Base-by-base conservation (phyloP, 73 alveolate genomes). In the Symbiodinium pilosum region DNA sequence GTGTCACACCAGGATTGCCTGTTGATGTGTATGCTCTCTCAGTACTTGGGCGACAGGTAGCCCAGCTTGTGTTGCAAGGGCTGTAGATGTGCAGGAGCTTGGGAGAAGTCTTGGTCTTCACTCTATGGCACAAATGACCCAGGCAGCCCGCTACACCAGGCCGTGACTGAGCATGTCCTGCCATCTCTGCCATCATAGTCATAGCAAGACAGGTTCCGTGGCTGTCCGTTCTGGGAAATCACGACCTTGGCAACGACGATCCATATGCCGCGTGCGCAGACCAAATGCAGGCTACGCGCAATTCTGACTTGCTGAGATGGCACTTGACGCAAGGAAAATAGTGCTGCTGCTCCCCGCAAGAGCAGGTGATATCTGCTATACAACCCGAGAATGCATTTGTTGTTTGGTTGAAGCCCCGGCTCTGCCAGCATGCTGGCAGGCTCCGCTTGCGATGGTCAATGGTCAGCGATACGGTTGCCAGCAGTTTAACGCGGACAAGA, bases 201-300 rank as follows among this genome's bases (percentile, higher is more conserved):
- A 16, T 64, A 7, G 1, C 38, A 5, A 36, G 77, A 64, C 38
- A 64, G 77, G 77, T 64, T 32, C 77, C 77, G 77, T 64, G 77
- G 77, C 77, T 64, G 2, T 64, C 77, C 11, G 77, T 64, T 26
- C 77, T 64, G 16, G 77, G 77, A 30, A 64, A 64, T 26, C 77
- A 64, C 77, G 77, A 64, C 36, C 36, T 64, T 32, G 77, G 77
- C 30, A 64, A 64, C 77, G 77, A 64, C 77, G 77, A 64, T 64
- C 77, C 77, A 64, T 64, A 64, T 64, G 77, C 77, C 21, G 77
- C 77, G 39, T 64, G 77, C 32, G 77, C 77, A 1, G 77, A 64
- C 32, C 77, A 64, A 64, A 64, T 64, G 77, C 77, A 64, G 77
- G 77, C 77, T 20, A 47, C 14, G 59, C 14, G 14, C 14, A 14